Evolutionary conservation across 1,284 basidiomycete genomes (phyloP), one percentile per base, ranked within the genome.

Genomic region (Ustilago shanxiensis): DNA sequence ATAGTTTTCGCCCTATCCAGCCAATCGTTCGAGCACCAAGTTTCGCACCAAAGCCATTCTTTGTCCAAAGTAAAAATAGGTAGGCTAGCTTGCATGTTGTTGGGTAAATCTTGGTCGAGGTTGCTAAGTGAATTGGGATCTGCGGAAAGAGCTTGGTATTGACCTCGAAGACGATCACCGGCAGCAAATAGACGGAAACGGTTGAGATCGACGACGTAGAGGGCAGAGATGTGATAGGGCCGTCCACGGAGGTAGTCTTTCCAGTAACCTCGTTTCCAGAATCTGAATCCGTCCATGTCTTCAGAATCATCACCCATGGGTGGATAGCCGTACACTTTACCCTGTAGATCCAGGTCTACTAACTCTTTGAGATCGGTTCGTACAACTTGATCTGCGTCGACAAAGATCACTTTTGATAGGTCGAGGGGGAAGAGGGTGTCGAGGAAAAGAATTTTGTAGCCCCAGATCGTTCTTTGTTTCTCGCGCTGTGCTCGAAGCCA

Each of bases 341-440:
- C 95, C 47, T 94, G 90, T 13, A 99, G 88, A 85, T 99, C 93
- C 55, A 98, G 86, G 79, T 97, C 93, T 11, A 97, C 92, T 10
- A 99, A 89, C 84, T 97, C 94, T 85, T 95, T 91, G 80, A 99
- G 87, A 86, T 99, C 96, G n/a, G 94, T 90, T 7, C 97, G 91
- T 8, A 99, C 95, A 69, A 99, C 98, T 84, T 28, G 87, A 61
- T 88, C 87, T 1, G 96, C 96, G 84, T 99, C 96, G 47, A 99
- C 96, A 86, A 99, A 99, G 79, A 99, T 96, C 69, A 99, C 95
- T 85, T 97, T 96, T 88, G 96, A 94, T 59, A 99, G 90, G 87
- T 96, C 94, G 91, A 98, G 93, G 2, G 96, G 96, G 90, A 99
- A 99, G 7, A 99, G 90, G 8, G 98, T 95, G 82, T 99, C 96